Percentiles rank a stretch among this genome's conserved stretches.
Evolutionary conservation across 2,329 filamentous ascomycete genomes (phyloP).

Genomic region (Penicillium sp.): DNA sequence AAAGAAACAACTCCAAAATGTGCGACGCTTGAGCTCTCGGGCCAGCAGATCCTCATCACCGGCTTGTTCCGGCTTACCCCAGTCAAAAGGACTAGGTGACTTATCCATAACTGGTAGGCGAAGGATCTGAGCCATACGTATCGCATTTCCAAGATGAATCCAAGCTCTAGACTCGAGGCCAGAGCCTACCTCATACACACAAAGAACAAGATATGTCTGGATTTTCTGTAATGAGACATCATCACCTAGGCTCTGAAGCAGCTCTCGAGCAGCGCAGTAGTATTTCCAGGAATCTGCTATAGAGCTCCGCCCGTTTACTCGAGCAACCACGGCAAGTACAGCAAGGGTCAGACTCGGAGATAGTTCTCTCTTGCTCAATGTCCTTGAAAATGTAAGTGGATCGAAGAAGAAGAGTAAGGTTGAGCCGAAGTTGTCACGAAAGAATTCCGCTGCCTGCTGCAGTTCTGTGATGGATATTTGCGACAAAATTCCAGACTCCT

Average conservation of each 20-base stretch:
- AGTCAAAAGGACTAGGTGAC: not conserved
- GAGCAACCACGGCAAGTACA: constrained; percentile 1
- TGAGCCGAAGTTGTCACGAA: constrained; percentile 9
- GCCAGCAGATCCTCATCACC: not conserved
- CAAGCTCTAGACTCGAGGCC: constrained; percentile 8
- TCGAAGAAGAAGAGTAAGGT: constrained; percentile 10
- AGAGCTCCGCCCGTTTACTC: not conserved
- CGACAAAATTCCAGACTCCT: not conserved
- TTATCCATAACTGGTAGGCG: constrained; percentile 6
- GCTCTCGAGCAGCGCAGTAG: not conserved
- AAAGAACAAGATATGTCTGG: constrained; percentile 9
- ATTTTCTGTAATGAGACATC: not conserved
- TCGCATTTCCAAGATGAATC: constrained; percentile 8
- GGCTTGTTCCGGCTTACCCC: constrained; percentile 1
- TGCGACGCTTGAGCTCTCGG: constrained; percentile 4
- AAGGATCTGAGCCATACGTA: constrained; percentile 8
- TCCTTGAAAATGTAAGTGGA: constrained; percentile 4
- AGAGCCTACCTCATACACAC: constrained; percentile 10
- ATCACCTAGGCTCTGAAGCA: not conserved
- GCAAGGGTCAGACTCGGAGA: not conserved
- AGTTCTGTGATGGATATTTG: constrained; percentile 2
- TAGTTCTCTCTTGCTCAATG: constrained; percentile 2
- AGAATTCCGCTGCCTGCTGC: constrained; percentile 3
- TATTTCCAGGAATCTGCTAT: not conserved
- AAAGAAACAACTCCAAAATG: constrained; percentile 11